A percentile compares a stretch with the other conserved stretches of the same genome.
Evolutionary conservation across 73 alveolate species (phyloP).

Genomic region (Uronychia binucleata): DNA sequence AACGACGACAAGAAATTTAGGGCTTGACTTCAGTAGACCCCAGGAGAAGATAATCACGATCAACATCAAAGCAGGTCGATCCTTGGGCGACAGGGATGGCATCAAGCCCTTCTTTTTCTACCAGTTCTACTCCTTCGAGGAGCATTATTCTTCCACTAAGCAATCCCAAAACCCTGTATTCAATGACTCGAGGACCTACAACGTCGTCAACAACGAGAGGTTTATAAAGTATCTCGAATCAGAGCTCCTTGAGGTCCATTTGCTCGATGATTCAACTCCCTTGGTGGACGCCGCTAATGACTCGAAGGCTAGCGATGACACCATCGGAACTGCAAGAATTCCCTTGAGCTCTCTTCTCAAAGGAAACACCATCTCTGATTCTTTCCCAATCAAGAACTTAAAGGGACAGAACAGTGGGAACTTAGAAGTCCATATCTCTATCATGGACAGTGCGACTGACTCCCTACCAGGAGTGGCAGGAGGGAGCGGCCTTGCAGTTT

Average conservation of each 20-base stretch:
- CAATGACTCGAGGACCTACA: conserved; percentile 80
- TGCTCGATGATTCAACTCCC: conserved; percentile 90
- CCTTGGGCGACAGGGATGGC: conserved; percentile 46
- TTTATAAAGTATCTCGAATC: conserved; percentile 73
- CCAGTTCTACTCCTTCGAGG: conserved; percentile 86
- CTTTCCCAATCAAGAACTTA: conserved; percentile 60
- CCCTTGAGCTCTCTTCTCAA: conserved; percentile 71
- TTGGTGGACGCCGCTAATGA: conserved; percentile 69
- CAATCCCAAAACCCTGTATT: conserved; percentile 81
- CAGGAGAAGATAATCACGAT: conserved; percentile 67
- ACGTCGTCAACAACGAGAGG: conserved; percentile 62
- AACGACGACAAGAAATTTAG: conserved; percentile 63
- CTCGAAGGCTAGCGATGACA: conserved; percentile 57
- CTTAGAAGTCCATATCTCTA: conserved; percentile 62
- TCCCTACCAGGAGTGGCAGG: conserved; percentile 12
- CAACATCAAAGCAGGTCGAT: conserved; percentile 61
- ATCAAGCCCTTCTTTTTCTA: conserved; percentile 86
- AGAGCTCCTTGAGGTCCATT: conserved; percentile 73
- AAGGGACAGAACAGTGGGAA: conserved; percentile 72
- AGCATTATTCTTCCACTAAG: conserved; percentile 65
- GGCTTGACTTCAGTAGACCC: conserved; percentile 53
- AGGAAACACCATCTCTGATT: conserved; percentile 73
- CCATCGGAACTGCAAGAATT: conserved; percentile 84
- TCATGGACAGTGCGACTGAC: conserved; percentile 53
- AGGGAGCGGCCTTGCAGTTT: conserved; percentile 32